Evolutionary conservation across 768 basidiomycete genomes (phyloP).

Genomic region (Kondoa malvinella): DNA sequence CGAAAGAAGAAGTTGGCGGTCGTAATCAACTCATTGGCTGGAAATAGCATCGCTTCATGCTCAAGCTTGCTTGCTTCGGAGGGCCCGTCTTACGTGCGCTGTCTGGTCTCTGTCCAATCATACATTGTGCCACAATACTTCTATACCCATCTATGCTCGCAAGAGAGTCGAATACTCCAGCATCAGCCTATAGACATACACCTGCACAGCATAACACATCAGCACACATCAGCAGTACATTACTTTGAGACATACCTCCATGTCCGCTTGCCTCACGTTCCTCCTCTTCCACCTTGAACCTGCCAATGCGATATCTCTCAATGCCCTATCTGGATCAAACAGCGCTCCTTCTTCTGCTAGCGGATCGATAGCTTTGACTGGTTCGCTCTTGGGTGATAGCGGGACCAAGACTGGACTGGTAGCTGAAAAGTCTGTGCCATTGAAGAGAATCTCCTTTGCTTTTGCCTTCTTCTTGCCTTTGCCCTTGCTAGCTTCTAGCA

Average conservation of each 20-base stretch:
- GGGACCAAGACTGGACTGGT: constrained; percentile 10
- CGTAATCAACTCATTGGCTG: too few species aligned
- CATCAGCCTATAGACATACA: constrained; percentile 69
- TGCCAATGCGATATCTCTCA: constrained; percentile 62
- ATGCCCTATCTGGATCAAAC: constrained; percentile 23
- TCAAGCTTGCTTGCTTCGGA: too few species aligned
- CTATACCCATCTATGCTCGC: too few species aligned
- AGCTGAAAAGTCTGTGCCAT: constrained; percentile 9
- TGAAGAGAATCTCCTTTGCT: not conserved
- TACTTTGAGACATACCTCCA: constrained; percentile 65
- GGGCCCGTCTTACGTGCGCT: too few species aligned
- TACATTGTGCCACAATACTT: too few species aligned
- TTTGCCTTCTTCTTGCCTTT: not conserved
- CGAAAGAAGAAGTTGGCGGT: too few species aligned
- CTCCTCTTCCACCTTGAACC: constrained; percentile 86
- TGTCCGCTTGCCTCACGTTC: constrained; percentile 64
- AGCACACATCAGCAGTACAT: too few species aligned
- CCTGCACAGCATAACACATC: too few species aligned
- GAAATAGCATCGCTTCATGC: too few species aligned
- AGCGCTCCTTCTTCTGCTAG: constrained; percentile 18
- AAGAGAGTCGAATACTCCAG: too few species aligned
- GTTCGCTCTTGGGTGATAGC: constrained; percentile 26
- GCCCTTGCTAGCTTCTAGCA: not conserved
- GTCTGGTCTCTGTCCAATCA: too few species aligned
- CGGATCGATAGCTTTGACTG: constrained; percentile 20